Base-by-base conservation (phyloP, 441 rosid genomes). In the Erodium trifolium region DNA sequence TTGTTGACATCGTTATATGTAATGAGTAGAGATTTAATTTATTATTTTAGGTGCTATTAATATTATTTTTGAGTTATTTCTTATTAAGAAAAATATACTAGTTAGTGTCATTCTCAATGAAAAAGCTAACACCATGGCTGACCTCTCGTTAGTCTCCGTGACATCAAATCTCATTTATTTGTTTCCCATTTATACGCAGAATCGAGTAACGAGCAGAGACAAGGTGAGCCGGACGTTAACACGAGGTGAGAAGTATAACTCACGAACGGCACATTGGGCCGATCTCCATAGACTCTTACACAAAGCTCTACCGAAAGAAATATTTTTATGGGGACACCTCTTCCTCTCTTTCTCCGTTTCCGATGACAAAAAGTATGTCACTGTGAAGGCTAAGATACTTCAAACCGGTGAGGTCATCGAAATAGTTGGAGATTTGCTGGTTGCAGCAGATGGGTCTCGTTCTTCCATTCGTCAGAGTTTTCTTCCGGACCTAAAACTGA, bases 381-480 rank as follows among this genome's bases (percentile, higher is more conserved):
- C 68, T 45, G 86, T 90, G 51, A 77, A 82, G 71, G 72, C 87
- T 71, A 81, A 77, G 76, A 79, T 77, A 27, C 78, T 82, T 31
- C 78, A 63, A 66, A 86, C 83, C 6, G 59, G 77, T 37, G 80
- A 81, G 62, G 74, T 73, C 43, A 23, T 86, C 29, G 89, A 90
- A 69, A 72, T 88, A 7, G 55, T 55, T 43, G 92, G 88, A 68
- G 75, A 90, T 72, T 80, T 86, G 77, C 92, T 88, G 0, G 80
- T 92, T 69, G 93, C 93, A 9, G 96, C 95, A 0, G 95, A 92
- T 74, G 95, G 96, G 9, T 86, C 88, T 66, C 82, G 82, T 27
- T 92, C 98, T 75, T 81, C 78, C 17, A 84, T 92, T 71, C 88
- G 96, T 65, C 75, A 66, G 69, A 73, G 70, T 57, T 87, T 82